phyloP scores from a whole-genome alignment of 176 grass and related monocot species.

The Urochloa ruziziensis region DNA sequence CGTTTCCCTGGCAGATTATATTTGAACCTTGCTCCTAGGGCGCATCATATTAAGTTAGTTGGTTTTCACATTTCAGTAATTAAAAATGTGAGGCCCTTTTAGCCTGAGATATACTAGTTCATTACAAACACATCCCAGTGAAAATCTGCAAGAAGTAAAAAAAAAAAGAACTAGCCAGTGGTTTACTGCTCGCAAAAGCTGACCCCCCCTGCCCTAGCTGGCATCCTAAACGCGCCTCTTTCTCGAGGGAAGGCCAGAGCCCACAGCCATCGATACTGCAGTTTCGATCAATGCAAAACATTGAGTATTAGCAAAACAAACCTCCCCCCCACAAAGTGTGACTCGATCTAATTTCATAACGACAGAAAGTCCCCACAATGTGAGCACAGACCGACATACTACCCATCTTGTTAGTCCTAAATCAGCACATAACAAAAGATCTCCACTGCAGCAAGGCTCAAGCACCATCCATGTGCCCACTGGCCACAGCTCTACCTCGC shows the following conservation, averaged over 20 bases:
- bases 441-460: neutral
- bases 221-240: too few species aligned
- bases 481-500: neutral
- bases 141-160: too few species aligned
- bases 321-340: too few species aligned
- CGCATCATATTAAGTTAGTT: neutral
- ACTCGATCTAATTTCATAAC: neutral
- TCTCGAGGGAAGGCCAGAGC: too few species aligned
- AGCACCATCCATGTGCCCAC: constrained; percentile 6
- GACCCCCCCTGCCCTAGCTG: too few species aligned
- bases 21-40: neutral
- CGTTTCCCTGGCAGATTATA: neutral
- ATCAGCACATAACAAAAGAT: neutral
- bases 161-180: too few species aligned
- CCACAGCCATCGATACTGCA: too few species aligned
- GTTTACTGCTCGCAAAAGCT: too few species aligned
- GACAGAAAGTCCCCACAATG: neutral
- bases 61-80: neutral
- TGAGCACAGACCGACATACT: neutral
- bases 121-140: constrained; percentile 5
- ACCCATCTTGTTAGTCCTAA: neutral
- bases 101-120: neutral
- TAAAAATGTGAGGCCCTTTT: neutral
- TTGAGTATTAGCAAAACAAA: too few species aligned
- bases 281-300: too few species aligned